Conservation (phyloP, 2,329 filamentous ascomycete species). For the Talaromyces sp. region DNA sequence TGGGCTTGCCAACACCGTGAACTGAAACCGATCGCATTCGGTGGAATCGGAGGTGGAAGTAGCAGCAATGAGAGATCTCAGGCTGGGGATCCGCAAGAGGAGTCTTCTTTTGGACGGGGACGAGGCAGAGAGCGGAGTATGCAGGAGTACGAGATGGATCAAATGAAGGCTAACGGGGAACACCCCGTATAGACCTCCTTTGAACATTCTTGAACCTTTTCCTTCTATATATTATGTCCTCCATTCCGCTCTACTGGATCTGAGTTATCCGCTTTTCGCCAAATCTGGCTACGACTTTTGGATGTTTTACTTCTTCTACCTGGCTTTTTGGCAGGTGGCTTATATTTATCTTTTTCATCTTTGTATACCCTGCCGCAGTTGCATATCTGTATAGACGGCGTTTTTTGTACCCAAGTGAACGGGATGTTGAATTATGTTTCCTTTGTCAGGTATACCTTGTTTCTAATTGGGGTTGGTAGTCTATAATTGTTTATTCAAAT, state of each 20-base stretch:
- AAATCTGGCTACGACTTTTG: conserved; percentile 17
- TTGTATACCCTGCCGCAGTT: conserved; percentile 36
- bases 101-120: conserved; percentile 33
- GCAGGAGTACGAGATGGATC: conserved; percentile 40
- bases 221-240: neutral
- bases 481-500: too few species aligned
- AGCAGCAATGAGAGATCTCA: conserved; percentile 19
- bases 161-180: conserved; percentile 35
- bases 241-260: neutral
- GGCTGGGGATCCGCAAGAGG: conserved; percentile 21
- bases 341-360: conserved; percentile 18
- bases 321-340: conserved; percentile 6
- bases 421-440: conserved; percentile 14
- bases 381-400: conserved; percentile 37
- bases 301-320: conserved; percentile 11
- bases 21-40: conserved; percentile 84
- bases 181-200: conserved; percentile 28
- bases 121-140: conserved; percentile 34
- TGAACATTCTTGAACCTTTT: conserved; percentile 1
- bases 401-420: too few species aligned
- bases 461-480: too few species aligned
- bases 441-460: conserved; percentile 21
- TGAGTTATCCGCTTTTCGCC: neutral
- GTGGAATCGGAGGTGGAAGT: conserved; percentile 51
- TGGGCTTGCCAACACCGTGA: conserved; percentile 94